These are phyloP conservation scores for Talaromyces funiculosus DNA, from an alignment of 2,329 filamentous ascomycete species.

Conservation along the genomic window DNA sequence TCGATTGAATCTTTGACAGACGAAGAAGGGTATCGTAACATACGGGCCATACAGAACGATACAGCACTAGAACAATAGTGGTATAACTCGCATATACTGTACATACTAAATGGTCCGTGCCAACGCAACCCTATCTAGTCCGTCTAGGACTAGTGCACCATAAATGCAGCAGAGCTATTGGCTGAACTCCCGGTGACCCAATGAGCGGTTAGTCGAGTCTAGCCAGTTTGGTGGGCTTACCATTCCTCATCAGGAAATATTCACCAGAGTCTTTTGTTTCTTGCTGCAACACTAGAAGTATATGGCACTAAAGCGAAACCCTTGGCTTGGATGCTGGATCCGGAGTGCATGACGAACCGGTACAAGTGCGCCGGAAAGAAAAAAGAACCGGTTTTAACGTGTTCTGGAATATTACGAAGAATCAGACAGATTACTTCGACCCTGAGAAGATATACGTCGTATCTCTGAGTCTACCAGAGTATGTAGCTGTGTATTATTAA, in stretches of 20 bases:
- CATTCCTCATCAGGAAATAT: not conserved
- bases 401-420: slow-evolving; percentile 5
- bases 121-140: not conserved
- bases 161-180: not conserved
- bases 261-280: not conserved
- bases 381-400: not conserved
- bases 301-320: not conserved
- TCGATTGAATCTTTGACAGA: not conserved
- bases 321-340: not conserved
- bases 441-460: not conserved
- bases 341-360: not conserved
- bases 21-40: not conserved
- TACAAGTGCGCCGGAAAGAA: not conserved
- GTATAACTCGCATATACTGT: not conserved
- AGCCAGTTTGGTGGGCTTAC: not conserved
- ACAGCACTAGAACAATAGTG: not conserved
- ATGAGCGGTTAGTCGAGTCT: not conserved
- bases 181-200: too few species aligned
- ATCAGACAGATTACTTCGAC: not conserved
- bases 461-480: not conserved
- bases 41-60: not conserved
- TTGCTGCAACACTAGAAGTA: not conserved
- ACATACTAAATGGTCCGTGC: not conserved
- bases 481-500: not conserved
- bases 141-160: not conserved